Evolutionary conservation across 495 filamentous ascomycete species (phyloP).

Genomic region (Pseudomonodictys pantanalensis): DNA sequence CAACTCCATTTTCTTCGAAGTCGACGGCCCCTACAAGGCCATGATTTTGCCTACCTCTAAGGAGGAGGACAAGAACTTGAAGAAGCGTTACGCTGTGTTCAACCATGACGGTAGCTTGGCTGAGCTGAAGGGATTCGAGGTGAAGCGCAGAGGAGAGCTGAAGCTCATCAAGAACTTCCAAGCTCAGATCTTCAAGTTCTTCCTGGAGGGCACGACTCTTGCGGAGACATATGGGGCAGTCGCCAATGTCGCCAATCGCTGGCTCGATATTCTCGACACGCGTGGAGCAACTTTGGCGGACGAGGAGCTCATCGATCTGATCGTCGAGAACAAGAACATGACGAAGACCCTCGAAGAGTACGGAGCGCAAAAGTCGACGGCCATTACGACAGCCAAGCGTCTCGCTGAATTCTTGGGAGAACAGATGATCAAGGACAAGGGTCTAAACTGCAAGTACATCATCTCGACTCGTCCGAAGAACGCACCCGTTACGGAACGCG

Average conservation of each 20-base stretch:
- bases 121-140: slow-evolving; percentile 97
- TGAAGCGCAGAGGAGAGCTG: slow-evolving; percentile 96
- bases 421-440: slow-evolving; percentile 99
- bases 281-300: slow-evolving; percentile 85
- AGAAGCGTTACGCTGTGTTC: slow-evolving; percentile 98
- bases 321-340: slow-evolving; percentile 99
- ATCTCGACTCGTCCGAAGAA: slow-evolving; percentile 83
- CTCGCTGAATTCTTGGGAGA: slow-evolving; percentile 94
- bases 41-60: slow-evolving; percentile 98
- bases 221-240: slow-evolving; percentile 87
- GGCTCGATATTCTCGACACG: slow-evolving; percentile 89
- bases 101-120: slow-evolving; percentile 95
- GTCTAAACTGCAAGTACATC: slow-evolving; percentile 98
- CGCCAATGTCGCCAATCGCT: slow-evolving; percentile 91
- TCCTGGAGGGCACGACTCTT: slow-evolving; percentile 83
- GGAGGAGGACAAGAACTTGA: slow-evolving; percentile 98
- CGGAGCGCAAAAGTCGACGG: slow-evolving; percentile 90
- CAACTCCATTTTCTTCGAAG: slow-evolving; percentile 99
- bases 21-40: slow-evolving; percentile 93
- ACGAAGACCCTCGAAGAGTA: slow-evolving; percentile 94
- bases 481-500: slow-evolving; percentile 91
- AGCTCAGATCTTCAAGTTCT: slow-evolving; percentile 98
- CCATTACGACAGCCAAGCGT: slow-evolving; percentile 95
- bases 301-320: slow-evolving; percentile 96
- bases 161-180: slow-evolving; percentile 99